These are phyloP conservation scores for Aspergillus quadricinctus DNA, from an alignment of 2,329 filamentous ascomycete species.

Conservation along the genomic window DNA sequence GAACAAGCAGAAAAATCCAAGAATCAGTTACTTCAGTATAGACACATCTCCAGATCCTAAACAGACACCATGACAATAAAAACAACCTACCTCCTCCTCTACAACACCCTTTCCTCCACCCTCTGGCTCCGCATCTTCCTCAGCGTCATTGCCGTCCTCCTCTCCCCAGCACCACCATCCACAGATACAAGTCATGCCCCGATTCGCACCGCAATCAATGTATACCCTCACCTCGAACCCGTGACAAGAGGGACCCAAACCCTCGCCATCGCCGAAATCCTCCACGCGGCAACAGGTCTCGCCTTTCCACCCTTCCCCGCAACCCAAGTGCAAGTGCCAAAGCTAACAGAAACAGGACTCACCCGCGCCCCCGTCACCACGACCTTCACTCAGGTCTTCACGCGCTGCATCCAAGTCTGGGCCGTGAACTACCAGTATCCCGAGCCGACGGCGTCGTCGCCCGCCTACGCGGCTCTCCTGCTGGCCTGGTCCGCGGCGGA, in stretches of 20 bases:
- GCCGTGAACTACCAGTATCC: slow-evolving; percentile 26
- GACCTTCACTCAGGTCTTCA: slow-evolving; percentile 28
- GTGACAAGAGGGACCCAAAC: slow-evolving; percentile 24
- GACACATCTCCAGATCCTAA: neutral
- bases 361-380: slow-evolving; percentile 26
- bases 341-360: slow-evolving; percentile 13
- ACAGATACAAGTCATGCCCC: neutral
- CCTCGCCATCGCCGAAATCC: slow-evolving; percentile 21
- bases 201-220: neutral
- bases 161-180: neutral
- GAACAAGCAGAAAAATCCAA: neutral
- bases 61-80: neutral
- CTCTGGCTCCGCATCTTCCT: slow-evolving; percentile 25
- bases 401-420: slow-evolving; percentile 30
- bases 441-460: slow-evolving; percentile 11
- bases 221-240: slow-evolving; percentile 21
- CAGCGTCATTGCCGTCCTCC: slow-evolving; percentile 6
- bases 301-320: neutral
- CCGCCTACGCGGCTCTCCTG: slow-evolving; percentile 22
- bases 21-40: neutral
- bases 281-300: slow-evolving; percentile 22
- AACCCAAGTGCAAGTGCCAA: neutral
- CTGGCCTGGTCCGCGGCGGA: slow-evolving; percentile 27
- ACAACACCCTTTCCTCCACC: slow-evolving; percentile 20
- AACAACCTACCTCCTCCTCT: slow-evolving; percentile 20